Conservation (phyloP, 768 basidiomycete genomes). For the Suillus fuscotomentosus region DNA sequence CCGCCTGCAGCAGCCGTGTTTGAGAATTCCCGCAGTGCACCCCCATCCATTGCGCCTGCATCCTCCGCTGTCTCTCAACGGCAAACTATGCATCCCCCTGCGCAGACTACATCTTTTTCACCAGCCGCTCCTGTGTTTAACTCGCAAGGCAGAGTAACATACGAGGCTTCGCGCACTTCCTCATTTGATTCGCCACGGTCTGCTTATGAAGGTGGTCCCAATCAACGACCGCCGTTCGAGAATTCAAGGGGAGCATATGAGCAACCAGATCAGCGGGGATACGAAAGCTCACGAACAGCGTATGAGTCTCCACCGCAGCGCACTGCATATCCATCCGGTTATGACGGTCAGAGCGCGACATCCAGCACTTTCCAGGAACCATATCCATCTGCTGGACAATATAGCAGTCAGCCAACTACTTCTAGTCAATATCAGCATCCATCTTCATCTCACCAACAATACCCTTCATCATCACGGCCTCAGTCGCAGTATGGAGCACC, state of each 20-base stretch:
- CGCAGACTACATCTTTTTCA: neutral
- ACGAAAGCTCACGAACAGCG: conserved; percentile 23
- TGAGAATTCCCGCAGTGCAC: conserved; percentile 3
- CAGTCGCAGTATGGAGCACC: conserved; percentile 20
- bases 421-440: conserved; percentile 21
- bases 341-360: conserved; percentile 19
- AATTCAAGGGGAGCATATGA: conserved; percentile 20
- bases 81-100: neutral
- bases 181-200: conserved; percentile 3
- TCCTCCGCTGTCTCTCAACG: neutral
- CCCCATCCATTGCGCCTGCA: neutral
- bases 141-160: neutral
- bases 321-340: conserved; percentile 18
- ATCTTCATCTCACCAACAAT: conserved; percentile 22
- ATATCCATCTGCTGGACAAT: conserved; percentile 17
- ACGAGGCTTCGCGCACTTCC: neutral
- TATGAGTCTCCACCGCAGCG: conserved; percentile 26
- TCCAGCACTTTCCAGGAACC: conserved; percentile 24
- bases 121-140: neutral
- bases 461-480: conserved; percentile 23
- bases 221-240: neutral
- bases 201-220: conserved; percentile 14
- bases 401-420: conserved; percentile 16
- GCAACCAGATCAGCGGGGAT: conserved; percentile 28
- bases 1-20: conserved; percentile 10